A percentile compares a stretch with the other conserved stretches of the same genome.
These are phyloP conservation scores for Thraustochytrium sp. DNA, from an alignment of 352 stramenopile genomes.

Conservation along the genomic window DNA sequence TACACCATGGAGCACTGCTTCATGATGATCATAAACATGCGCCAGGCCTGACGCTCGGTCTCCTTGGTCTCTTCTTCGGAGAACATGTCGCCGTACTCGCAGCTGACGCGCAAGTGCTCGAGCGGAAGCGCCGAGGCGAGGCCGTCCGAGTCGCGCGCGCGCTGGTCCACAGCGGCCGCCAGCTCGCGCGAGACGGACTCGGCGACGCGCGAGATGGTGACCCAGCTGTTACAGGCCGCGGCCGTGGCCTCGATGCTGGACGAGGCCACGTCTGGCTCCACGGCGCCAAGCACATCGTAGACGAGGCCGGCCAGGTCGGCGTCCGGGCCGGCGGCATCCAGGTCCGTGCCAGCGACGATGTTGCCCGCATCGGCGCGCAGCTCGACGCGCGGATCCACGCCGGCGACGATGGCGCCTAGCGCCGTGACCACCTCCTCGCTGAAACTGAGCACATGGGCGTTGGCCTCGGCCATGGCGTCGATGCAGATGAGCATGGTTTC, in stretches of 20 bases:
- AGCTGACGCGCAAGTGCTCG: constrained; percentile 5
- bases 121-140: not conserved
- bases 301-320: not conserved
- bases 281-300: constrained; percentile 13
- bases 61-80: constrained; percentile 29
- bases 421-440: constrained; percentile 22
- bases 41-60: constrained; percentile 15
- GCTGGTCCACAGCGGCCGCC: not conserved
- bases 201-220: not conserved
- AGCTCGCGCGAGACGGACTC: not conserved
- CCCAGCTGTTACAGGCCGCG: not conserved
- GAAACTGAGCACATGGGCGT: constrained; percentile 10
- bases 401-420: not conserved
- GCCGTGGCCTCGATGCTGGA: not conserved
- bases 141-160: not conserved
- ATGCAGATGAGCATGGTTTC: constrained; percentile 15
- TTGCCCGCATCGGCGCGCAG: not conserved
- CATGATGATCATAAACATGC: constrained; percentile 34
- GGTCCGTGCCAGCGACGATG: not conserved
- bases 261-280: constrained; percentile 12
- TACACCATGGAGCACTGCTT: constrained; percentile 33
- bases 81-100: constrained; percentile 8
- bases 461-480: not conserved
- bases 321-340: not conserved
- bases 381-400: not conserved